Evolutionary conservation across 2,329 filamentous ascomycete genomes (phyloP), one percentile per base, ranked within the genome.

Genomic region (Fusarium dlaminii): DNA sequence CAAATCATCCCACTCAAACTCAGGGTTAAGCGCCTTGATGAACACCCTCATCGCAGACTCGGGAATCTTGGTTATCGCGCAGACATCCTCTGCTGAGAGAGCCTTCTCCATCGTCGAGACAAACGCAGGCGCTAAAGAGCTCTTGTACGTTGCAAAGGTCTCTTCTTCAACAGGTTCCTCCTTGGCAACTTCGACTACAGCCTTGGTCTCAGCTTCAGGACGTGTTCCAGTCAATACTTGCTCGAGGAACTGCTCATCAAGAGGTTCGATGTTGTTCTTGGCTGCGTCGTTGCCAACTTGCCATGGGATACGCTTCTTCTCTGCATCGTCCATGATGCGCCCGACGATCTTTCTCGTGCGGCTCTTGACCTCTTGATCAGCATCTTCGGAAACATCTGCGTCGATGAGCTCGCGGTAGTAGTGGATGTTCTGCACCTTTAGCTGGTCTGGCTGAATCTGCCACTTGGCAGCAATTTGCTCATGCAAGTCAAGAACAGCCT

Each of bases 341-440:
- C 29, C 34, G 2, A 70, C 52, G 6, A 52, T 30, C 30, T 70
- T 58, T 10, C 24, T 69, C 12, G 55, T 68, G 18, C 36, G n/a
- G 10, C 37, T 34, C 39, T 57, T 69, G 3, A 30, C 46, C 7
- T 18, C 34, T 18, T 45, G 29, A 0, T 30, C 34, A 6, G 29
- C 32, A 1, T 37, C 12, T 2, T 52, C 43, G 2, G 43, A 27
- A 0, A 57, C 8, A 8, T 69, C 24, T 22, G 66, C 66, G 5
- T 48, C 10, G 27, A 70, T 17, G 7, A 70, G 20, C 4, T 54
- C 13, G 10, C 27, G 30, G 10, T 70, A 70, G 4, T 27, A 30
- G 2, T 43, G 30, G 6, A 70, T n/a, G 6, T 70, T 70, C 20
- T 70, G 67, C 2, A 70, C 51, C 46, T 70, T 70, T 1, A 70